phyloP scores from a whole-genome alignment of 495 filamentous ascomycete species.

The Xylona heveae region DNA sequence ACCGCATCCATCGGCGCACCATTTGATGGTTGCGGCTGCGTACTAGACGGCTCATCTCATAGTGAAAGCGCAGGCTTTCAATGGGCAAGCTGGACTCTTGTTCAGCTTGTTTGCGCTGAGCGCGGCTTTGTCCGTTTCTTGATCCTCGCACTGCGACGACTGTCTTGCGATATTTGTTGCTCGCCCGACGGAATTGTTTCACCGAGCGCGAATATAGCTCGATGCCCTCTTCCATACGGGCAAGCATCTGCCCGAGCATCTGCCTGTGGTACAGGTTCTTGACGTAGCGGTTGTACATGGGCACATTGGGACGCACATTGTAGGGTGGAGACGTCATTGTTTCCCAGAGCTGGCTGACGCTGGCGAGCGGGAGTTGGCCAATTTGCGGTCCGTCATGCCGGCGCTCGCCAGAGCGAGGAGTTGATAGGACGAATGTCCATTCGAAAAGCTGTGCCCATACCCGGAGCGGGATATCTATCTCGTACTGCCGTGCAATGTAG shows the following conservation, averaged over 20 bases:
- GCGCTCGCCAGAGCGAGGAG: conserved; percentile 8
- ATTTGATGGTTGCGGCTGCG: not conserved
- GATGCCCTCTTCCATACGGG: conserved; percentile 13
- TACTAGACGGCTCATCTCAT: too few relatives aligned
- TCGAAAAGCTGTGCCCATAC: conserved; percentile 38
- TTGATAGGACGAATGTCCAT: conserved; percentile 32
- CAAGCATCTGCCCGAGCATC: conserved; percentile 9
- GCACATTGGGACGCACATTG: conserved; percentile 29
- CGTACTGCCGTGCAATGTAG: conserved; percentile 27
- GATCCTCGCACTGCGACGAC: too few relatives aligned
- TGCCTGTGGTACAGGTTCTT: conserved; percentile 15
- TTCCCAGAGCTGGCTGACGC: conserved; percentile 25
- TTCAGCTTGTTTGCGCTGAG: too few relatives aligned
- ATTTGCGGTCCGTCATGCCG: conserved; percentile 6
- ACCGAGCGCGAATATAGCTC: not conserved
- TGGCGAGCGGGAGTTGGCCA: conserved; percentile 18
- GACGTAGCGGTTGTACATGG: conserved; percentile 30
- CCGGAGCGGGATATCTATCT: conserved; percentile 22
- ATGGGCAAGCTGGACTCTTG: too few relatives aligned
- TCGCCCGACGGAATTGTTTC: too few relatives aligned
- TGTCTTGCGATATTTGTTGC: too few relatives aligned
- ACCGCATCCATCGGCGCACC: not conserved
- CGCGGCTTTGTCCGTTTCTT: too few relatives aligned
- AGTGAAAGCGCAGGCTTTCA: too few relatives aligned
- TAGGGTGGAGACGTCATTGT: conserved; percentile 35